Conservation (phyloP, 768 basidiomycete species). For the Suillus alpinus region DNA sequence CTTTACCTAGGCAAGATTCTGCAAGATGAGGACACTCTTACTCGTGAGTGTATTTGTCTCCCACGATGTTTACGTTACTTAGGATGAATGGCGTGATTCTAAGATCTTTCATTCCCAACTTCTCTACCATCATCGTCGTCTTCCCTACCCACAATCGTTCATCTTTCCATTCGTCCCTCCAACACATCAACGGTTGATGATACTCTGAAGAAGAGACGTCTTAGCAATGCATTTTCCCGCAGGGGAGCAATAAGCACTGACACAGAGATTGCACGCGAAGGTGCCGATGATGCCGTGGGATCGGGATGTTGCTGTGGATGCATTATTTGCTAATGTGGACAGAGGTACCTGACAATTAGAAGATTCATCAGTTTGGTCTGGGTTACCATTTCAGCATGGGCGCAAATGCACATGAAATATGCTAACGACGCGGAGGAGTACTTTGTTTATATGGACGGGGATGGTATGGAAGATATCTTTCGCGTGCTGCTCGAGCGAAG, state of each 20-base stretch:
- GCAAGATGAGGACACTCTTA: conserved; percentile 79
- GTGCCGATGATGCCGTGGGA: conserved; percentile 19
- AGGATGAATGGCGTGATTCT: neutral
- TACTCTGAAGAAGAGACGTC: conserved; percentile 48
- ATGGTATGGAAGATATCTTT: neutral
- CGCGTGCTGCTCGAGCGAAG: neutral
- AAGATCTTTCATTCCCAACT: conserved; percentile 32
- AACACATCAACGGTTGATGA: conserved; percentile 49
- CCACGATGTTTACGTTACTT: neutral
- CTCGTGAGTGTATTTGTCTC: conserved; percentile 42
- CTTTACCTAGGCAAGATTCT: conserved; percentile 76
- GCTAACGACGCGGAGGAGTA: neutral
- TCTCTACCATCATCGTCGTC: conserved; percentile 29
- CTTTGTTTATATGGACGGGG: neutral
- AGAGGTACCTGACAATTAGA: neutral
- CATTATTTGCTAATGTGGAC: conserved; percentile 32
- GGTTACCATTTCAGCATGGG: neutral
- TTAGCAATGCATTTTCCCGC: conserved; percentile 27
- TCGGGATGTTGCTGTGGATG: conserved; percentile 39
- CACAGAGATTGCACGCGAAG: conserved; percentile 8
- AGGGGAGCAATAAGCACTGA: conserved; percentile 13
- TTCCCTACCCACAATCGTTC: conserved; percentile 59
- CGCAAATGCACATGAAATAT: neutral
- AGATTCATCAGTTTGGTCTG: neutral
- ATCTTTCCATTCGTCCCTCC: conserved; percentile 67